Evolutionary conservation across 2,329 filamentous ascomycete genomes (phyloP), one percentile per base, ranked within the genome.

Genomic region (Arthrobotrys pseudoclavata): DNA sequence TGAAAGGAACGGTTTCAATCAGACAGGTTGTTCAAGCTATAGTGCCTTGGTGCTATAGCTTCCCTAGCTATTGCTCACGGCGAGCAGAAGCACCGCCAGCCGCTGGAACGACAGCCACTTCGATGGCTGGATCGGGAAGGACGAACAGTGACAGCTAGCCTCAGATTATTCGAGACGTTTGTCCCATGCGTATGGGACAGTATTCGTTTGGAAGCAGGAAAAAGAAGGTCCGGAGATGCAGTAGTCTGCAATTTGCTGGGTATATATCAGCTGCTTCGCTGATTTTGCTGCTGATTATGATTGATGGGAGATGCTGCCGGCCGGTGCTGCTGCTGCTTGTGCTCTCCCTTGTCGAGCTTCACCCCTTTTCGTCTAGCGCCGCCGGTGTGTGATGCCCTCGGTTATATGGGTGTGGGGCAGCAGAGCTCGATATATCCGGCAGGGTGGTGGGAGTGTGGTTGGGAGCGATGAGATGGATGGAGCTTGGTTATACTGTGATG

Each of bases 341-440:
- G 55, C 55, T 60, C 34, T 60, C 55, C 55, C 55, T 60, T 22
- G 55, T 60, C 55, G 55, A 42, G 55, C 55, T 60, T 57, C 34
- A 60, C 55, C 55, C 55, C 55, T 60, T 60, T 60, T 60, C 34
- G 55, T 60, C 55, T 60, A 60, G 55, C 55, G 55, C 55, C 55
- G 55, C 22, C 3, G 47, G 9, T 22, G 55, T 57, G 68, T 57
- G 60, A 72, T 57, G 50, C 24, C 69, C 60, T 72, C 69, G 69
- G 69, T 29, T 70, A 63, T 63, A 63, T 62, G 15, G 26, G 24
- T 48, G 67, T 70, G 67, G 67, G 67, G 67, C 53, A 57, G 31
- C 50, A 57, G 52, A 37, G 20, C 15, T 53, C 50, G 55, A 60
- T 42, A 31, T n/a, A 1, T 12, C 24, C 12, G 12, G 18, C 26